Base-by-base conservation (phyloP, 179 eudicot species). In the Silene vulgaris region DNA sequence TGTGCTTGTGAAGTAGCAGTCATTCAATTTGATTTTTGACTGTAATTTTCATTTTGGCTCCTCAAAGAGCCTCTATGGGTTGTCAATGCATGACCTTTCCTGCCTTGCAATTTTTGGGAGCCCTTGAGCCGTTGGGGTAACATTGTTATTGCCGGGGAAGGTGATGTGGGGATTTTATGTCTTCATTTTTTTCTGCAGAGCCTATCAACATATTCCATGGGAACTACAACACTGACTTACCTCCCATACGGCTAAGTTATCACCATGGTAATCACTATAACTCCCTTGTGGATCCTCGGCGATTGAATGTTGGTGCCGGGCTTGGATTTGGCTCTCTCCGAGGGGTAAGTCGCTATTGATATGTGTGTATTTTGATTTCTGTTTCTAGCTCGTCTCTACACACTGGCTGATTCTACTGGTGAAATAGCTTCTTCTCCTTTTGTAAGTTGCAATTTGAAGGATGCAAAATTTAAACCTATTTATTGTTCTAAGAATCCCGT, bases 261-360 rank as follows among this genome's bases (percentile, higher is more conserved):
- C 98, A 96, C 84, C 91, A 90, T 50, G 98, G 98, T 8, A 96
- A 96, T 84, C 99, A 96, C 80, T 96, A 96, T 82, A 96, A 96
- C 82, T 96, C 99, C 21, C 97, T 96, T 77, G 96, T 91, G 82
- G 99, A 96, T 88, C 99, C 99, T 65, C 91, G 98, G 30, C 87
- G 99, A 72, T 64, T 86, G 84, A 81, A 86, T 32, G 83, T 96
- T 82, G 99, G 99, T 57, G 97, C 97, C 28, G 98, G 99, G 63
- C 98, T 96, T 35, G 99, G 99, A 68, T 96, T 96, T 80, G 90
- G 96, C 85, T 75, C 83, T 81, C 90, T 96, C 52, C 90, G 87
- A 29, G 99, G 97, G 89, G 99, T 96, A 79, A 88, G 91, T 77
- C 5, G 20, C 61, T 23, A 6, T 0, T 12, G 20, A 26, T 20